Evolutionary conservation across 163 green algal species (phyloP), one percentile per base, ranked within the genome.

Genomic region (Coccomyxa subellipsoidea): DNA sequence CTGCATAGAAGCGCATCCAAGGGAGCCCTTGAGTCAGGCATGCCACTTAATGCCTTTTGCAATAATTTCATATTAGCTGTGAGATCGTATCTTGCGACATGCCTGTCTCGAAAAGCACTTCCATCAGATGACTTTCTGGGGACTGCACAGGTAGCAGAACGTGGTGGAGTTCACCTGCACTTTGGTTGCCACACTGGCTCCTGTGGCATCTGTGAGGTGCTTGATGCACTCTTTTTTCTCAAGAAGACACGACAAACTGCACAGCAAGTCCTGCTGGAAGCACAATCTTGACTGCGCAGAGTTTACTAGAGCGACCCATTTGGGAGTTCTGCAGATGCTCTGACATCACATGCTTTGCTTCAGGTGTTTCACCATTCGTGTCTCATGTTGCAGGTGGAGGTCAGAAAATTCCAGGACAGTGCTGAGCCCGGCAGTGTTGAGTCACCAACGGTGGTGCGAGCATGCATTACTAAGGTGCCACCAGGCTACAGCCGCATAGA

Each of bases 181-280:
- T 35, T 23, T 36, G 66, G 66, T 1, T 73, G 66, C 66, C 31
- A 73, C n/a, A 73, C 66, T 73, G 66, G 66, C 29, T 73, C 66
- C 66, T 73, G 66, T 34, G 66, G 66, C 66, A 73, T 73, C 66
- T 73, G 66, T 73, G 66, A 73, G 66, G 66, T 73, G 47, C 12
- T 12, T 66, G 47, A 12, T 29, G 47, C 12, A 12, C 47, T 18
- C 47, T 29, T 66, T 18, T 18, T 18, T 66, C 12, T 66, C 18
- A 18, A 12, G 18, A 12, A 66, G 47, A 66, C 18, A 12, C 12
- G 47, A 66, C 12, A 66, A 66, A 66, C 12, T 18, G 12, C 66
- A 35, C 18, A 73, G 2, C 47, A 66, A 66, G 12, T 18, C 18
- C 47, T 29, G 47, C 47, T 66, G 47, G 47, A 66, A 66, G 47